Conservation (phyloP, 164 flowering plant species). For the Macadamia integrifolia region DNA sequence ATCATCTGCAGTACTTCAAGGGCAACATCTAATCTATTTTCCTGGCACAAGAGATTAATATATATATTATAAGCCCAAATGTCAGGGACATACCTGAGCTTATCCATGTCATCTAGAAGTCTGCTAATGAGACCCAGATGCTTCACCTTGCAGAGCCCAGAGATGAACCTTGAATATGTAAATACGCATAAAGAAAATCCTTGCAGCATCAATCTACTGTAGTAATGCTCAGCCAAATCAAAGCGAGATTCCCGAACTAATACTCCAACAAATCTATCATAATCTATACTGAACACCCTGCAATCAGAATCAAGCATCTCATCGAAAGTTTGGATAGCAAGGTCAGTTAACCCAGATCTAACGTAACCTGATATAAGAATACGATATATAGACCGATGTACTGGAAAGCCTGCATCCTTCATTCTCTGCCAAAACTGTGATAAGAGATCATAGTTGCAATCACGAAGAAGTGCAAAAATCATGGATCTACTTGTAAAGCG, state of each 20-base stretch:
- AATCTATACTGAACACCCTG: slow-evolving; percentile 73
- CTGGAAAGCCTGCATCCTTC: slow-evolving; percentile 15
- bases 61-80: slow-evolving; percentile 79
- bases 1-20: slow-evolving; percentile 46
- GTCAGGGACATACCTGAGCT: slow-evolving; percentile 55
- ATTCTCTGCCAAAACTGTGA: slow-evolving; percentile 17
- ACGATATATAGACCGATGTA: slow-evolving; percentile 60
- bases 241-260: slow-evolving; percentile 50
- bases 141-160: slow-evolving; percentile 59
- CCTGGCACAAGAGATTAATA: slow-evolving; percentile 58
- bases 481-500: slow-evolving; percentile 21
- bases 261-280: slow-evolving; percentile 83
- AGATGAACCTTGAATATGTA: slow-evolving; percentile 82
- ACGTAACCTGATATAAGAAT: slow-evolving; percentile 58
- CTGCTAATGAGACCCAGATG: slow-evolving; percentile 42
- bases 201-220: slow-evolving; percentile 39
- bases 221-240: slow-evolving; percentile 69
- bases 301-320: slow-evolving; percentile 78
- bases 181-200: slow-evolving; percentile 75
- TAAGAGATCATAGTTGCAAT: slow-evolving; percentile 16
- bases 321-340: slow-evolving; percentile 69
- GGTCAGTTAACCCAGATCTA: slow-evolving; percentile 58
- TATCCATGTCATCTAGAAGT: slow-evolving; percentile 63
- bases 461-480: slow-evolving; percentile 20
- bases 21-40: slow-evolving; percentile 48